These are phyloP conservation scores for Leishmania mexicana DNA, from an alignment of 208 protist species.

Conservation along the genomic window DNA sequence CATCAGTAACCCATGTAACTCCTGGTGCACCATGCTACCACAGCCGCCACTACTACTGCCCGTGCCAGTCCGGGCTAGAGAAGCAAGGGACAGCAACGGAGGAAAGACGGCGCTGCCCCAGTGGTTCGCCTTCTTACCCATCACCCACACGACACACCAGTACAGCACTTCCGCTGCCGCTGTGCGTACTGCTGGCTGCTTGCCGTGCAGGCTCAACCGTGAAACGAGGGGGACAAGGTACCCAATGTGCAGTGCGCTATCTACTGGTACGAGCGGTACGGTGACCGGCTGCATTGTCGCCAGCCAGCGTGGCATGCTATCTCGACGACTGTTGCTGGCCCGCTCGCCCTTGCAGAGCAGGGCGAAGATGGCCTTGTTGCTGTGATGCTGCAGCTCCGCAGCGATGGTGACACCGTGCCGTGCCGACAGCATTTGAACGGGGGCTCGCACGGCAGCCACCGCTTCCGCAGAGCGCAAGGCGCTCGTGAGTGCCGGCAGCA, in stretches of 20 bases:
- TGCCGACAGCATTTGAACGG: conserved; percentile 13
- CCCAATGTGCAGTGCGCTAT: conserved; percentile 55
- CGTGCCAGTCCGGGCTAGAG: conserved; percentile 38
- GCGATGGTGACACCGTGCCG: conserved; percentile 8
- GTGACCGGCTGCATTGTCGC: not conserved
- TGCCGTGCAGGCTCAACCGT: conserved; percentile 58
- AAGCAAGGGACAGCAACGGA: conserved; percentile 48
- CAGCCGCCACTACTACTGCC: conserved; percentile 25
- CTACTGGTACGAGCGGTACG: conserved; percentile 10
- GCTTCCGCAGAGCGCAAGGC: not conserved
- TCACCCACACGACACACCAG: conserved; percentile 65
- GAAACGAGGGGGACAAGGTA: conserved; percentile 65
- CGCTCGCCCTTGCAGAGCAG: not conserved
- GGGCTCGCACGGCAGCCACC: not conserved
- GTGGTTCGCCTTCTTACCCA: conserved; percentile 48
- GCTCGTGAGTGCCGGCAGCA: conserved; percentile 4
- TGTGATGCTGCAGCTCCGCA: conserved; percentile 4
- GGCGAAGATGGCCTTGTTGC: not conserved
- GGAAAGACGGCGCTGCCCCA: conserved; percentile 50
- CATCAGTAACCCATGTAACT: conserved; percentile 7
- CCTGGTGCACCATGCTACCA: not conserved
- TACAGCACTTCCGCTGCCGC: conserved; percentile 91
- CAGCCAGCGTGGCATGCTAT: not conserved
- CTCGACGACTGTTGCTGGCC: not conserved
- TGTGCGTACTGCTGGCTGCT: conserved; percentile 64